phyloP scores from a whole-genome alignment of 768 basidiomycete species.

The Phylloporus rhodoxanthus region DNA sequence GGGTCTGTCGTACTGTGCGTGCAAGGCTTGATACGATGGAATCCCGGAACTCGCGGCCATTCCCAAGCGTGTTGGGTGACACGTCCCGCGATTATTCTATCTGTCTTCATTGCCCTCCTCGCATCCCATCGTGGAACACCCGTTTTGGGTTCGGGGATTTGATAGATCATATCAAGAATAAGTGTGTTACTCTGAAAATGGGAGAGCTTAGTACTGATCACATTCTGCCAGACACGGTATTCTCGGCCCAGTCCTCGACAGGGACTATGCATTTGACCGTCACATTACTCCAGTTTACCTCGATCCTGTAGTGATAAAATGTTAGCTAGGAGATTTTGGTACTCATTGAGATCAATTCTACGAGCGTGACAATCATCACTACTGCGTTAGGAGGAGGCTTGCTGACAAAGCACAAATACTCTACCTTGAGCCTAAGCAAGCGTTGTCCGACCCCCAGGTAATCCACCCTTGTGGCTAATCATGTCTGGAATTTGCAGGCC shows the following conservation, averaged over 20 bases:
- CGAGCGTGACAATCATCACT: too few relatives aligned
- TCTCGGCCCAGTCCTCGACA: conserved; percentile 10
- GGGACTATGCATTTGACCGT: conserved; percentile 17
- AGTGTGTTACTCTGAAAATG: conserved; percentile 10
- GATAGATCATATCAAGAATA: conserved; percentile 14
- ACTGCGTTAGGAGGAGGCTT: too few relatives aligned
- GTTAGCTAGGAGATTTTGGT: neutral
- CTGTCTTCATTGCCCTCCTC: conserved; percentile 24
- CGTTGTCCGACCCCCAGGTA: neutral
- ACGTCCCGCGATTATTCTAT: conserved; percentile 15
- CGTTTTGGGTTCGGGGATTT: conserved; percentile 14
- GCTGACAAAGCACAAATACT: conserved; percentile 18
- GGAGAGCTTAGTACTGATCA: neutral
- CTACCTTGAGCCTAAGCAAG: neutral
- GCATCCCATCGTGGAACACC: conserved; percentile 25
- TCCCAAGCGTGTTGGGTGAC: neutral
- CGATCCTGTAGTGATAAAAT: conserved; percentile 3
- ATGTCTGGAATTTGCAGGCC: conserved; percentile 94
- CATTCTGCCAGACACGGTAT: conserved; percentile 16
- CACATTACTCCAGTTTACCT: conserved; percentile 18
- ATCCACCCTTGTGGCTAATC: conserved; percentile 6
- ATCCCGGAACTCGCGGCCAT: neutral
- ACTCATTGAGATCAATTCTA: neutral
- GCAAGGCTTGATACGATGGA: neutral
- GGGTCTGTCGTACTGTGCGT: neutral